Base-by-base conservation (phyloP, 2,329 filamentous ascomycete species). In the Aspergillus caelatus region DNA sequence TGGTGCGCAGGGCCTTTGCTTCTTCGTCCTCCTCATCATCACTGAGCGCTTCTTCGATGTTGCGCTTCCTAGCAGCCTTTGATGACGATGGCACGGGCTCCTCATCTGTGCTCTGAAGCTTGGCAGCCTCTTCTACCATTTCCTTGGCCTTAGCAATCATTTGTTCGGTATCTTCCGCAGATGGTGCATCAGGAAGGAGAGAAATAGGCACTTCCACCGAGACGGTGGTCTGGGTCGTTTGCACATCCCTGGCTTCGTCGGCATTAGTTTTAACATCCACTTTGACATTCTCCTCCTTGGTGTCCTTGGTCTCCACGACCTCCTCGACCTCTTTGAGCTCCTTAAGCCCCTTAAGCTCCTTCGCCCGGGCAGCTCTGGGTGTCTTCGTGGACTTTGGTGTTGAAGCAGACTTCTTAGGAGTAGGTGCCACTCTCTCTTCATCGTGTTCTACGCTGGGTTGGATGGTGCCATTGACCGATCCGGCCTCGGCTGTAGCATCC, bases 81-180 rank as follows among this genome's bases (percentile, higher is more conserved):
- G 72, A 68, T 43, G 75, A 71, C 56, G 75, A 70, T 32, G 68
- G 71, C 32, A 64, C 73, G 19, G 79, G 74, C 45, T 79, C 77
- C 8, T 75, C 74, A 9, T 80, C 73, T 14, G 76, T 75, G 58
- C 70, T 79, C 73, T 74, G 83, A 65, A 74, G 72, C 67, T 80
- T 82, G 61, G 89, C 83, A 36, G 89, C 89, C 68, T 88, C 88
- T 66, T 91, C 86, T 6, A 97, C 94, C 92, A 97, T 97, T 69
- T 89, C 87, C 80, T 90, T 93, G 36, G 95, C 95, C 72, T 92
- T 89, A 32, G 89, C 89, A 63, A 98, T 90, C 90, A 97, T 93
- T 61, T 89, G 86, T 62, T 91, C 86, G 1, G 93, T 89, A 71
- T 95, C 91, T 67, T 93, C 91, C 0, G 92, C 88, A 14, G 89